Evolutionary conservation across 2,329 filamentous ascomycete species (phyloP), one percentile per base, ranked within the genome.

Genomic region (Cercospora janseana): DNA sequence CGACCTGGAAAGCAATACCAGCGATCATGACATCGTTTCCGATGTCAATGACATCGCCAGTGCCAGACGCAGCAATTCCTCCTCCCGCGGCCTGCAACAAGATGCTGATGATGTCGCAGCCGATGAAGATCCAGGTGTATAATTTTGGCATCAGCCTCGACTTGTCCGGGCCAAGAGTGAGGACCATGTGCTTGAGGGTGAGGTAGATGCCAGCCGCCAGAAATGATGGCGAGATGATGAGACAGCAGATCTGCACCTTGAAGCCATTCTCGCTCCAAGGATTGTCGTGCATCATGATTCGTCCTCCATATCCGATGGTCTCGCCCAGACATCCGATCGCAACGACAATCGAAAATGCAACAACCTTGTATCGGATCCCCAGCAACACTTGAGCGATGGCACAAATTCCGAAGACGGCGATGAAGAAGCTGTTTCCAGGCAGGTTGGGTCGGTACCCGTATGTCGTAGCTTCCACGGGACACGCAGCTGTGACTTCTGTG

Each of bases 51-150:
- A 69, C 54, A 26, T 66, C 58, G 24, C 68, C 64, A 3, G 63
- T 65, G 6, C 64, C 65, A 13, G 65, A 59, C 2, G 67, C 67
- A 0, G 72, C 71, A 24, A 73, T 63, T 15, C 71, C 72, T 12
- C 73, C 72, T 26, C 73, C 72, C 1, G 65, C 66, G 8, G 72
- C 72, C 59, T 76, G 73, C 3, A 73, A 63, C 10, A 75, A 51
- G 13, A 76, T 69, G 6, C 71, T 74, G 29, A 73, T 54, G 41
- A 75, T 57, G 53, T 79, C 76, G 60, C 70, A 75, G 3, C 70
- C 67, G 49, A 79, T 74, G 63, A 79, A 79, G 45, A 79, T 72
- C 55, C 70, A 73, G 2, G 75, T 73, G 55, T 78, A 78, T 1
- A 72, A 66, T 4, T 59, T 62, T 0, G 76, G 73, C 18, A 63